These are phyloP conservation scores for Sphaerostilbella broomeana DNA, from an alignment of 2,329 filamentous ascomycete species.

Conservation along the genomic window DNA sequence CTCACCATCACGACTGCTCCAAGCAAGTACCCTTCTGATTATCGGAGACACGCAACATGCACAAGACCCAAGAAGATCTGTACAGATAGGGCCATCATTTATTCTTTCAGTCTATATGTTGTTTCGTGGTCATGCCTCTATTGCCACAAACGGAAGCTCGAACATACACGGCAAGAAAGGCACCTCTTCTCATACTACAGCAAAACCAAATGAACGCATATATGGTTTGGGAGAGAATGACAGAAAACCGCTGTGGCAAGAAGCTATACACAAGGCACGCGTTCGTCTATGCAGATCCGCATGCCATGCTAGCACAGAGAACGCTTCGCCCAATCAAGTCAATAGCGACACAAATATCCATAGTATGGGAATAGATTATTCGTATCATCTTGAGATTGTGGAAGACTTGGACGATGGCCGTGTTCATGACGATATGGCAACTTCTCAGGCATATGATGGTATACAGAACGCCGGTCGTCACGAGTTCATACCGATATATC, in stretches of 20 bases:
- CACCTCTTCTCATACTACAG: too few relatives aligned
- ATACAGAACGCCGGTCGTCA: slow-evolving; percentile 40
- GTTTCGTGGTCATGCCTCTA: slow-evolving; percentile 69
- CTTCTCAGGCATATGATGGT: slow-evolving; percentile 32
- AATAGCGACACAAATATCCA: neutral
- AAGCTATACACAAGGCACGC: slow-evolving; percentile 87
- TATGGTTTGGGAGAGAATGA: slow-evolving; percentile 33
- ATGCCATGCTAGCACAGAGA: slow-evolving; percentile 21
- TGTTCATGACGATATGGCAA: slow-evolving; percentile 38
- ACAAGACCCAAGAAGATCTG: slow-evolving; percentile 52
- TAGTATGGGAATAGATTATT: slow-evolving; percentile 40
- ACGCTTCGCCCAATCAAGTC: neutral
- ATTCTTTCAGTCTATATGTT: slow-evolving; percentile 90
- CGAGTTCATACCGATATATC: slow-evolving; percentile 46
- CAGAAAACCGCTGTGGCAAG: slow-evolving; percentile 79
- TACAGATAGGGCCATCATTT: slow-evolving; percentile 84
- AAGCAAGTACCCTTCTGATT: slow-evolving; percentile 86
- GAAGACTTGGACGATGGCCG: slow-evolving; percentile 67
- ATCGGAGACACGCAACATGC: slow-evolving; percentile 80
- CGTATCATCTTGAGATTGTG: slow-evolving; percentile 74
- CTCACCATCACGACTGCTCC: slow-evolving; percentile 82
- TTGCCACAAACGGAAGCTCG: too few relatives aligned
- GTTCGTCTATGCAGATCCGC: slow-evolving; percentile 70
- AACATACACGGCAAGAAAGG: too few relatives aligned
- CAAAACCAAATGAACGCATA: neutral